Conservation (phyloP, 208 protist species). For the Endotrypanum monterogeii region DNA sequence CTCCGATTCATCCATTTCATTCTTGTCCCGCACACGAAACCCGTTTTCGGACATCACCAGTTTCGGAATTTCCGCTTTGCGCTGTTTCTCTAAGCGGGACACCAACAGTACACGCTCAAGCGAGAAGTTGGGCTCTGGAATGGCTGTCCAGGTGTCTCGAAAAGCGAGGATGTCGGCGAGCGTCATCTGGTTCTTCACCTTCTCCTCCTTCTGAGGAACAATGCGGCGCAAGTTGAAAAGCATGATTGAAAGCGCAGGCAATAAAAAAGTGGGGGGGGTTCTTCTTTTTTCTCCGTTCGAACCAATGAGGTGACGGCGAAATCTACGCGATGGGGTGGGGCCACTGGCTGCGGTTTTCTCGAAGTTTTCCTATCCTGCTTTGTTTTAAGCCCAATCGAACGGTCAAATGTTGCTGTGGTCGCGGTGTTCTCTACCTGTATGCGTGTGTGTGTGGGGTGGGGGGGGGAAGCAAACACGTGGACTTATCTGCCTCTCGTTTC, state of each 20-base stretch:
- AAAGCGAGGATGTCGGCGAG: conserved; percentile 78
- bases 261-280: background rate
- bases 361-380: too few species aligned
- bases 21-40: conserved; percentile 75
- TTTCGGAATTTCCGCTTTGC: conserved; percentile 70
- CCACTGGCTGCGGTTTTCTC: too few species aligned
- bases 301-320: too few species aligned
- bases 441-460: too few species aligned
- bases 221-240: conserved; percentile 73
- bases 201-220: conserved; percentile 63
- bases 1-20: conserved; percentile 72
- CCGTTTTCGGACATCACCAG: conserved; percentile 84
- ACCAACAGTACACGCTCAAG: conserved; percentile 61
- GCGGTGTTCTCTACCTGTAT: too few species aligned
- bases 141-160: conserved; percentile 81
- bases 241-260: too few species aligned
- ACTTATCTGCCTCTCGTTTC: too few species aligned
- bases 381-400: too few species aligned
- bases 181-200: conserved; percentile 75
- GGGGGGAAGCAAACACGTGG: too few species aligned
- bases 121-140: conserved; percentile 67
- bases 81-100: conserved; percentile 56
- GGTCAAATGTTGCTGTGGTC: too few species aligned
- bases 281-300: too few species aligned
- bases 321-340: too few species aligned